A percentile compares a stretch with the other conserved stretches of the same genome.
Evolutionary conservation across 768 basidiomycete genomes (phyloP).

Genomic region (Tricholoma hemisulphureum): DNA sequence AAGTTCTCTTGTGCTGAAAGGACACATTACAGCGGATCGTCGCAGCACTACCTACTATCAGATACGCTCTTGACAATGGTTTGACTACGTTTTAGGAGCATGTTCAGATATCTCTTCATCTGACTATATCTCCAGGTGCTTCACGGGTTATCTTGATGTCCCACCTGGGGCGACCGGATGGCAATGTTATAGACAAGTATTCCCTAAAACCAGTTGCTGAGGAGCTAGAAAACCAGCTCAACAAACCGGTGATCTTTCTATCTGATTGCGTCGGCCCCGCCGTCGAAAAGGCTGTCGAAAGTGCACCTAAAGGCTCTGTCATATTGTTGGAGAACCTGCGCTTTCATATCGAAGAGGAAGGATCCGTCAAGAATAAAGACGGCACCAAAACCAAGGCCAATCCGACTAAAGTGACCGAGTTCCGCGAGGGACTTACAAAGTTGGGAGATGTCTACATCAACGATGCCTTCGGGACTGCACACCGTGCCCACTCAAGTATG

Average conservation of each 20-base stretch:
- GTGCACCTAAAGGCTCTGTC: constrained; percentile 62
- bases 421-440: constrained; percentile 83
- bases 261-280: constrained; percentile 83
- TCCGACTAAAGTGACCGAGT: constrained; percentile 71
- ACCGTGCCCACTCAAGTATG: constrained; percentile 98
- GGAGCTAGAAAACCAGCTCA: constrained; percentile 75
- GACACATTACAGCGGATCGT: constrained; percentile 78
- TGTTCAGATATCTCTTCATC: constrained; percentile 5
- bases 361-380: constrained; percentile 88
- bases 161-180: constrained; percentile 96
- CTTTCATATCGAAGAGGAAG: constrained; percentile 98
- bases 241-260: constrained; percentile 75
- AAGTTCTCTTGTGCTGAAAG: constrained; percentile 13
- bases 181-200: constrained; percentile 84
- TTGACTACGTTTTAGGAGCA: constrained; percentile 6
- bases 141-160: constrained; percentile 91
- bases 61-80: constrained; percentile 89
- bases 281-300: constrained; percentile 74
- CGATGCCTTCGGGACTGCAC: constrained; percentile 98
- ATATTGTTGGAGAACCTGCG: constrained; percentile 96
- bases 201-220: constrained; percentile 83
- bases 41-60: constrained; percentile 92
- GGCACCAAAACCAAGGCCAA: constrained; percentile 95
- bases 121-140: constrained; percentile 52
- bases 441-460: constrained; percentile 98